These are phyloP conservation scores for Neoscytalidium dimidiatum DNA, from an alignment of 2,329 filamentous ascomycete species.

Conservation along the genomic window DNA sequence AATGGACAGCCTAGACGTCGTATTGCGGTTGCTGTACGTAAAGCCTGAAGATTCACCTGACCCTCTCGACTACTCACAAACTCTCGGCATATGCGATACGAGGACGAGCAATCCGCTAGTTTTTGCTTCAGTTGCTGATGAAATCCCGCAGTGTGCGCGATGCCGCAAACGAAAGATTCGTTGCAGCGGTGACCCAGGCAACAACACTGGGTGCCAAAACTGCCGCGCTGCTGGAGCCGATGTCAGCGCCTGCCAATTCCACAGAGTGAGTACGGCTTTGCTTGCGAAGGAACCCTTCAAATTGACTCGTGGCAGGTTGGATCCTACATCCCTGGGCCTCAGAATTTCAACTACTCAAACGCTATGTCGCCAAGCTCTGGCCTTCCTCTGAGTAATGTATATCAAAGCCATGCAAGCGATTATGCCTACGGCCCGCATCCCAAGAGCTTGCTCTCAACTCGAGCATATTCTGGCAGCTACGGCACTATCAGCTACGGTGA, in stretches of 20 bases:
- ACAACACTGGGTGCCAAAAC: conserved; percentile 77
- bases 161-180: conserved; percentile 94
- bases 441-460: not conserved
- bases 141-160: conserved; percentile 68
- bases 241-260: conserved; percentile 67
- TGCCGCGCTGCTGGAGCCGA: conserved; percentile 74
- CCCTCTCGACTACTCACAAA: not conserved
- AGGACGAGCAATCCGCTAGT: not conserved
- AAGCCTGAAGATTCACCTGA: not conserved
- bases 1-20: conserved; percentile 49
- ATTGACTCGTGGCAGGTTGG: conserved; percentile 14
- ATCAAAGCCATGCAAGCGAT: not conserved
- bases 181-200: conserved; percentile 82
- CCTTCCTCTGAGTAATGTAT: not conserved
- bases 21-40: conserved; percentile 47
- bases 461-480: not conserved
- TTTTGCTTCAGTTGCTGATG: not conserved
- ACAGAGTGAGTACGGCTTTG: conserved; percentile 60
- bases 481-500: not conserved
- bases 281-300: not conserved
- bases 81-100: not conserved
- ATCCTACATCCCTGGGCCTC: not conserved
- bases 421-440: not conserved
- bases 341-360: not conserved
- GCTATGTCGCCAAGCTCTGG: not conserved